Evolutionary conservation across 768 basidiomycete species (phyloP).

Genomic region (Trametes cubensis): DNA sequence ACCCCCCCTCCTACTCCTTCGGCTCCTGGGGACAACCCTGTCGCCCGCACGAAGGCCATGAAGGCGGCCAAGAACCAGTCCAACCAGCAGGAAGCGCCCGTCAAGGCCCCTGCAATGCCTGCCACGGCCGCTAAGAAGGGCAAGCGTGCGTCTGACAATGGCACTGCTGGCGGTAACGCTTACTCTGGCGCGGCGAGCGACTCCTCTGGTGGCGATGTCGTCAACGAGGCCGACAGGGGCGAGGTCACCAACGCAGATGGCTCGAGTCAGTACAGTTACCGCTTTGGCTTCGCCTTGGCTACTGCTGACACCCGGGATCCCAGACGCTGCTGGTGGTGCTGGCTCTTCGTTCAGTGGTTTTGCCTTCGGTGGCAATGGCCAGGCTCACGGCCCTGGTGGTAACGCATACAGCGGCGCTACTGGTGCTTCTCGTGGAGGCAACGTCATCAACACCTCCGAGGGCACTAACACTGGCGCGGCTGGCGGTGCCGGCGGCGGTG

Average conservation of each 20-base stretch:
- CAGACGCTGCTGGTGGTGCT: slow-evolving; percentile 23
- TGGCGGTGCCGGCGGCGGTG: background rate
- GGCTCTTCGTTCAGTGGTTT: slow-evolving; percentile 26
- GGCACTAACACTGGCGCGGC: background rate
- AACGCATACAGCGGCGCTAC: slow-evolving; percentile 26
- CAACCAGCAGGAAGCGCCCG: background rate
- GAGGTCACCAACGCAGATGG: slow-evolving; percentile 22
- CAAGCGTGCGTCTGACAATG: slow-evolving; percentile 29
- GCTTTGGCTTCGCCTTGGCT: background rate
- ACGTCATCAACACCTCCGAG: slow-evolving; percentile 13
- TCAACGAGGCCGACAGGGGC: slow-evolving; percentile 15
- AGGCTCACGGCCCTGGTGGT: slow-evolving; percentile 26
- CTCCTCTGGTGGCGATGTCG: slow-evolving; percentile 28
- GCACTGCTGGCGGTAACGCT: slow-evolving; percentile 33
- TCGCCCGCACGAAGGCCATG: slow-evolving; percentile 19
- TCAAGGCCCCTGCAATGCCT: slow-evolving; percentile 7
- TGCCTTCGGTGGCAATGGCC: slow-evolving; percentile 25
- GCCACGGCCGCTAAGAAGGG: background rate
- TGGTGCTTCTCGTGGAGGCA: slow-evolving; percentile 23
- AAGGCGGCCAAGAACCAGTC: slow-evolving; percentile 16
- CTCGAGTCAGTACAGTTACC: slow-evolving; percentile 19
- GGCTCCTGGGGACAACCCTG: background rate
- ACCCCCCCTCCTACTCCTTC: background rate
- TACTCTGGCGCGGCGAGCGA: slow-evolving; percentile 29
- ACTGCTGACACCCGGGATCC: background rate